A percentile compares a stretch with the other conserved stretches of the same genome.
phyloP scores from a whole-genome alignment of 495 filamentous ascomycete genomes.

The Hyaloscypha finlandica region DNA sequence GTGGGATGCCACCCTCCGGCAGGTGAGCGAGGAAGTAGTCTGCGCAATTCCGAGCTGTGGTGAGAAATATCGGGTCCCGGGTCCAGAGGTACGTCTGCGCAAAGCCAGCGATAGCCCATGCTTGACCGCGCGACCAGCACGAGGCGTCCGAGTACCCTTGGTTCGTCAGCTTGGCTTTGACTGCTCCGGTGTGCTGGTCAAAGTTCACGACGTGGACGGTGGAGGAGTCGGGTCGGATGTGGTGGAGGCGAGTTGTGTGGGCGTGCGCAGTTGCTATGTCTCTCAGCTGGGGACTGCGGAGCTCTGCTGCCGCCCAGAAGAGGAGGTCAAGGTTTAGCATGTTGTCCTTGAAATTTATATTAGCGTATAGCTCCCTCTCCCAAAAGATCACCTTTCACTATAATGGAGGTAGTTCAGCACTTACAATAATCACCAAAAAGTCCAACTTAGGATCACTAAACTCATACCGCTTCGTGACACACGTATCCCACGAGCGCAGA shows the following conservation, averaged over 20 bases:
- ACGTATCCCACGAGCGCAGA: slow-evolving; percentile 42
- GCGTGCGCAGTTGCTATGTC: slow-evolving; percentile 45
- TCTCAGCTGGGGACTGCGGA: slow-evolving; percentile 26
- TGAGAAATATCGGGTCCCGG: slow-evolving; percentile 39
- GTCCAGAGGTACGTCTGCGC: slow-evolving; percentile 48
- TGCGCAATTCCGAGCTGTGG: slow-evolving; percentile 35
- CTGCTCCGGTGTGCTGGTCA: slow-evolving; percentile 33
- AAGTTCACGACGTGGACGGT: slow-evolving; percentile 47
- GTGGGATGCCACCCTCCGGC: slow-evolving; percentile 19
- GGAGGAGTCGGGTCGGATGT: slow-evolving; percentile 37
- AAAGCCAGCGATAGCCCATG: slow-evolving; percentile 49
- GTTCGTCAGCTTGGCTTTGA: slow-evolving; percentile 39
- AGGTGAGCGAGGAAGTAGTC: slow-evolving; percentile 43
- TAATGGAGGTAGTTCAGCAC: neutral
- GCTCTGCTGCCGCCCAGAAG: slow-evolving; percentile 42
- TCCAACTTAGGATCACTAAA: slow-evolving; percentile 27
- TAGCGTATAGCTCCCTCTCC: neutral
- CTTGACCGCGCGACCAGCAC: slow-evolving; percentile 47
- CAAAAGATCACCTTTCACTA: neutral
- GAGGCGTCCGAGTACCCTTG: slow-evolving; percentile 45
- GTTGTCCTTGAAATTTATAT: neutral
- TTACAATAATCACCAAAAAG: slow-evolving; percentile 47
- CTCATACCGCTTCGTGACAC: slow-evolving; percentile 36
- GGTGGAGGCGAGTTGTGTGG: slow-evolving; percentile 29
- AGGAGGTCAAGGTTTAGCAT: slow-evolving; percentile 43